Percentiles rank a stretch among this genome's conserved stretches.
Conservation (phyloP, 2,329 filamentous ascomycete species). For the Penicillium corylophilum region DNA sequence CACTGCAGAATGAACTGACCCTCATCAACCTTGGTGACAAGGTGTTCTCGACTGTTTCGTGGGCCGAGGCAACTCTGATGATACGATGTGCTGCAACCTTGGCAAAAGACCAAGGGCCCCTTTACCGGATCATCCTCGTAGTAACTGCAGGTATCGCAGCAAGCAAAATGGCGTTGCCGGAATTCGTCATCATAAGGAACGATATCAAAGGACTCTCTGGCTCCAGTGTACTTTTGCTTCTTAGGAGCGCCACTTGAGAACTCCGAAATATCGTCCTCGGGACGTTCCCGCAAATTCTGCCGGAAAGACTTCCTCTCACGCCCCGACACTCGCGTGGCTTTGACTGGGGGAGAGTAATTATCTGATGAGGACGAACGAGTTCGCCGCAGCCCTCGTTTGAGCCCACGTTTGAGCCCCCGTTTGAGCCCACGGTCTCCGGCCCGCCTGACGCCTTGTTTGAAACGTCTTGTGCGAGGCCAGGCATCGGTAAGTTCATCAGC, state of each 20-base stretch:
- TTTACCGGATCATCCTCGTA: slow-evolving; percentile 56
- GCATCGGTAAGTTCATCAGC: slow-evolving; percentile 5
- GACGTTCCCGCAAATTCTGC: slow-evolving; percentile 47
- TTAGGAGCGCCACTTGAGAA: slow-evolving; percentile 49
- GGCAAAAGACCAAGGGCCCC: slow-evolving; percentile 77
- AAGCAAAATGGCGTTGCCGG: slow-evolving; percentile 63
- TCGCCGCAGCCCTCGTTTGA: not conserved
- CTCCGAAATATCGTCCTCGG: slow-evolving; percentile 38
- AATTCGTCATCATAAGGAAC: slow-evolving; percentile 66
- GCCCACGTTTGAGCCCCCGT: not conserved
- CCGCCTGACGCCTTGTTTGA: not conserved
- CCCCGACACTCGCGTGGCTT: slow-evolving; percentile 30
- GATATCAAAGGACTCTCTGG: slow-evolving; percentile 72
- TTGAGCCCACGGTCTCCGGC: not conserved
- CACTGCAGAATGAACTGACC: slow-evolving; percentile 87
- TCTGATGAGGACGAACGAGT: slow-evolving; percentile 4
- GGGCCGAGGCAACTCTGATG: slow-evolving; percentile 80
- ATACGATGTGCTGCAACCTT: slow-evolving; percentile 82
- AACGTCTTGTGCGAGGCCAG: not conserved
- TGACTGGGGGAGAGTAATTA: slow-evolving; percentile 11
- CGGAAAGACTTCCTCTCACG: slow-evolving; percentile 28
- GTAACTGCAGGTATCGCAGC: slow-evolving; percentile 71
- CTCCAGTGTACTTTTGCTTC: slow-evolving; percentile 50
- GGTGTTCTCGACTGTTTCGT: slow-evolving; percentile 73
- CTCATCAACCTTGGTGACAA: slow-evolving; percentile 79